phyloP scores from a whole-genome alignment of 495 filamentous ascomycete species.

The Talaromyces stipitatus region DNA sequence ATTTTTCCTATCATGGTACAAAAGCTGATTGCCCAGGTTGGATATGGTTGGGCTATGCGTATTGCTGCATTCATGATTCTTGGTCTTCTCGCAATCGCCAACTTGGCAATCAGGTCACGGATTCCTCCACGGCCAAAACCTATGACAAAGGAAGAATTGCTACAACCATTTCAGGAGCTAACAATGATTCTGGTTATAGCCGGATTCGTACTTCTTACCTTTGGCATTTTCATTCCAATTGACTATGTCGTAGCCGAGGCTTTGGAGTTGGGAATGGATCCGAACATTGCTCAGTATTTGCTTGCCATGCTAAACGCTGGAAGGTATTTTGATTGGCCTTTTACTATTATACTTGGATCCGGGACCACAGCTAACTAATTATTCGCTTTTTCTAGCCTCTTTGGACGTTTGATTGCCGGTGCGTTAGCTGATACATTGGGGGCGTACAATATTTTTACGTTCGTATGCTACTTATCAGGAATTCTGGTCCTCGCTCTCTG shows the following conservation, averaged over 20 bases:
- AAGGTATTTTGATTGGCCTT: constrained; percentile 34
- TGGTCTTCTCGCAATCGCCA: constrained; percentile 51
- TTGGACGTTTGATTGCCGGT: constrained; percentile 25
- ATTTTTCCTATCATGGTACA: constrained; percentile 60
- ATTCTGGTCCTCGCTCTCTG: constrained; percentile 26
- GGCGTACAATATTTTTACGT: constrained; percentile 24
- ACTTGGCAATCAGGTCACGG: constrained; percentile 57
- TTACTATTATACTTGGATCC: background rate
- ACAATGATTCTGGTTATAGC: constrained; percentile 64
- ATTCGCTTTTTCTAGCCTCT: constrained; percentile 4
- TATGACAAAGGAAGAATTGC: constrained; percentile 47
- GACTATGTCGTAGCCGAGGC: constrained; percentile 62
- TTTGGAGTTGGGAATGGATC: constrained; percentile 45
- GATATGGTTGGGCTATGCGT: constrained; percentile 70
- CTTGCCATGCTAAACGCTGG: constrained; percentile 66
- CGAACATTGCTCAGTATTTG: constrained; percentile 52
- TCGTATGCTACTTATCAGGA: constrained; percentile 14
- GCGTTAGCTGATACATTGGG: constrained; percentile 22
- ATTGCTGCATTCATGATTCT: constrained; percentile 63
- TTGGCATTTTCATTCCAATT: constrained; percentile 63
- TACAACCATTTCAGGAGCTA: constrained; percentile 53
- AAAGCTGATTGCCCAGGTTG: constrained; percentile 53
- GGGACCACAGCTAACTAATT: background rate
- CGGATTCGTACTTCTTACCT: constrained; percentile 59
- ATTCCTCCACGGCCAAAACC: constrained; percentile 49